Base-by-base conservation (phyloP, 768 basidiomycete species). In the Pulveroboletus frians region DNA sequence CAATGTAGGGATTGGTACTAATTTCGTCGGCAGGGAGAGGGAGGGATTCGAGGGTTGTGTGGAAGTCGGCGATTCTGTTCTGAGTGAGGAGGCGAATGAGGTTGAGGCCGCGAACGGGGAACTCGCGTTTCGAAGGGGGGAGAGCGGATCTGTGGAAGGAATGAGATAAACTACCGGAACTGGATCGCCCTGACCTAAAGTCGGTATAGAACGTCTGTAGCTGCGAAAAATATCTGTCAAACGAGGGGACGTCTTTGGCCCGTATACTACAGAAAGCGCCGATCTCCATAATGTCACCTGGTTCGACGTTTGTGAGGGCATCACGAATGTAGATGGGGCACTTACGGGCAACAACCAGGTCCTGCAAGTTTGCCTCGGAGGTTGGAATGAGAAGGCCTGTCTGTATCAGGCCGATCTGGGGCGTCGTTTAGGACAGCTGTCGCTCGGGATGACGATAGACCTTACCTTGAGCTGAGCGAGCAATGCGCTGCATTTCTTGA, bases 21-120 rank as follows among this genome's bases (percentile, higher is more conserved):
- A 85, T 82, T 39, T 77, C 76, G 54, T 85, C 84, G 0, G 86
- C 81, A 36, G 81, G 78, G 31, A 81, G 65, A 2, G 84, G 84
- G 27, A 99, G 79, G 32, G 90, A 88, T 67, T 99, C 95, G 41
- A 99, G 81, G 11, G 92, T 85, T 18, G 93, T 96, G 69, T 99
- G 95, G 73, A 98, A 98, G 67, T 95, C 91, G 30, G 95, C 93
- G 58, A 97, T 95, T 63, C 92, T 85, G 69, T 96, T 96, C 66
- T 92, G 90, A 9, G 91, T 92, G 60, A 99, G 83, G 51, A 97
- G 82, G 39, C 90, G 87, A 63, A 97, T 92, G 68, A 99, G 88
- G 65, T 95, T 87, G 30, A 99, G 83, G 6, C 94, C 93, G 42
- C 90, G 85, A 50, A 96, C 83, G 40, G 92, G 80, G 56, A 83